phyloP scores from a whole-genome alignment of 2,329 filamentous ascomycete genomes.

The Claviceps pusilla region DNA sequence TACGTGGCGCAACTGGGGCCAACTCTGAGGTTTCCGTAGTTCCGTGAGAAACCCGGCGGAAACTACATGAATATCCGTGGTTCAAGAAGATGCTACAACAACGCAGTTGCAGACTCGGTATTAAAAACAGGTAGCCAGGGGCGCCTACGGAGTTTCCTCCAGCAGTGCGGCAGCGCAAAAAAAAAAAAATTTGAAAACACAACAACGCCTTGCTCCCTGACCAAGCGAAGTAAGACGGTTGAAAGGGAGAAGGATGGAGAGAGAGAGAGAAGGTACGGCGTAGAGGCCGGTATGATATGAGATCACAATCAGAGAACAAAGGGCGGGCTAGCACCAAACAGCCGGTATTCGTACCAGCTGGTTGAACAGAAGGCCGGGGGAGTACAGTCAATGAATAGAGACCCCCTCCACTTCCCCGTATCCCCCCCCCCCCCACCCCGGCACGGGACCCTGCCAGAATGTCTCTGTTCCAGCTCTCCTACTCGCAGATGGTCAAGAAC shows the following conservation, averaged over 20 bases:
- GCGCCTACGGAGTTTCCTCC: not conserved
- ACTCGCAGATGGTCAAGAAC: constrained; percentile 7
- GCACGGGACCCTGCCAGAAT: constrained; percentile 6
- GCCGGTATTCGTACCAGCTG: constrained; percentile 6
- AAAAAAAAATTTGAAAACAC: not conserved
- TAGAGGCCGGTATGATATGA: constrained; percentile 3
- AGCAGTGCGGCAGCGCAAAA: not conserved
- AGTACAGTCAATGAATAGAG: not conserved
- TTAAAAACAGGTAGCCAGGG: not conserved
- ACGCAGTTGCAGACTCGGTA: not conserved
- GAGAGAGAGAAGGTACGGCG: not conserved
- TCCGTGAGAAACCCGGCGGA: not conserved
- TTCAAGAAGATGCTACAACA: not conserved
- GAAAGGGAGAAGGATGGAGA: not conserved
- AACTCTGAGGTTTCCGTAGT: not conserved
- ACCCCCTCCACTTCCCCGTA: constrained; percentile 3
- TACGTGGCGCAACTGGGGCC: constrained; percentile 3
- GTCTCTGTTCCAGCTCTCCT: constrained; percentile 11
- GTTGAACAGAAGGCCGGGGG: constrained; percentile 5
- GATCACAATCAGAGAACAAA: constrained; percentile 1
- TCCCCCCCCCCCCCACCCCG: constrained; percentile 7
- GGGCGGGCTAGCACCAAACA: constrained; percentile 4
- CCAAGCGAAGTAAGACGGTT: not conserved
- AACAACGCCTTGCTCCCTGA: not conserved
- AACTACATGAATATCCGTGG: not conserved